Conservation (phyloP, 768 basidiomycete genomes). For the Rhodotorula taiwanensis region DNA sequence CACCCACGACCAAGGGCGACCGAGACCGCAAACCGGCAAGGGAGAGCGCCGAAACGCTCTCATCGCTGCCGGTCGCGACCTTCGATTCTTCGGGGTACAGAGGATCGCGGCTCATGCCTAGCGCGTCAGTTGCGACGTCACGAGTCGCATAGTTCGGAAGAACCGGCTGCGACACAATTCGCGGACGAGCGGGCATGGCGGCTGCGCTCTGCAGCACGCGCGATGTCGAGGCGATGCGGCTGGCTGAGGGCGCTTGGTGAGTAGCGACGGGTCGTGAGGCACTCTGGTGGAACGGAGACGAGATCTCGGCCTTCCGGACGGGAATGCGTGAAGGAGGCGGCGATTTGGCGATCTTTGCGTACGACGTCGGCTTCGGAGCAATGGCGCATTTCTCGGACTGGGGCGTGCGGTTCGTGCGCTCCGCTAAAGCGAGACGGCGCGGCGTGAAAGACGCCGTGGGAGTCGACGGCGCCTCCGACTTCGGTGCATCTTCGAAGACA, state of each 20-base stretch:
- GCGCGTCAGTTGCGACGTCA: too few relatives aligned
- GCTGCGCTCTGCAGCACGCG: too few relatives aligned
- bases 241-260: too few relatives aligned
- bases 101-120: too few relatives aligned
- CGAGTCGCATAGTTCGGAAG: too few relatives aligned
- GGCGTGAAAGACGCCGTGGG: background rate
- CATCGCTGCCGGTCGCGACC: too few relatives aligned
- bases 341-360: background rate
- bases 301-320: background rate
- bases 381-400: too few relatives aligned
- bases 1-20: too few relatives aligned
- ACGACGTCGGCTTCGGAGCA: background rate
- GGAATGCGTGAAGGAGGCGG: conserved; percentile 1
- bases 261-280: background rate
- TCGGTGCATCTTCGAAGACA: background rate
- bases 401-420: conserved; percentile 2
- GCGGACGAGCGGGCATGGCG: background rate
- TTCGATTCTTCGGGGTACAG: too few relatives aligned
- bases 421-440: background rate
- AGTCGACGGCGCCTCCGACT: background rate
- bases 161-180: conserved; percentile 1
- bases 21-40: too few relatives aligned
- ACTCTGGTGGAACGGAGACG: background rate
- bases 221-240: conserved; percentile 3
- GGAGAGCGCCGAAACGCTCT: too few relatives aligned